Percentiles rank a stretch among this genome's conserved stretches.
Conservation (phyloP, 2,329 filamentous ascomycete species). For the Pestalotiopsis sp. region DNA sequence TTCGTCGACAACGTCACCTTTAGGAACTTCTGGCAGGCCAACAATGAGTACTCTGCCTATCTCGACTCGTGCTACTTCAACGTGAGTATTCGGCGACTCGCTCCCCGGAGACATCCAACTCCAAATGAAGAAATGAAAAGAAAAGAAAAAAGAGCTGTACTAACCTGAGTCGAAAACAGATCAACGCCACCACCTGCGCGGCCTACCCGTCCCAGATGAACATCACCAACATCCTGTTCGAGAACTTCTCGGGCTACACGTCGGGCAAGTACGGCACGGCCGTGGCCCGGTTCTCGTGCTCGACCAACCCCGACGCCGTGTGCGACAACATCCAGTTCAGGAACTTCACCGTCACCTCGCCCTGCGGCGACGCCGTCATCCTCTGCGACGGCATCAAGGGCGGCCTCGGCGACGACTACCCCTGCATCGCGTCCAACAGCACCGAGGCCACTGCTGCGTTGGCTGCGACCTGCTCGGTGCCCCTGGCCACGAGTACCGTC, state of each 20-base stretch:
- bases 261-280: constrained; percentile 58
- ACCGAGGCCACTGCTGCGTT: constrained; percentile 14
- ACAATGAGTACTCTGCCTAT: constrained; percentile 59
- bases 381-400: constrained; percentile 52
- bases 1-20: constrained; percentile 66
- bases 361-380: constrained; percentile 46
- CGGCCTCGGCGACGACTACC: constrained; percentile 23
- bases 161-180: constrained; percentile 23
- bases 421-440: constrained; percentile 10
- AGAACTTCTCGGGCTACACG: constrained; percentile 60
- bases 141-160: not conserved
- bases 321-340: constrained; percentile 58
- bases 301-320: constrained; percentile 51
- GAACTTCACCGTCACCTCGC: constrained; percentile 57
- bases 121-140: not conserved
- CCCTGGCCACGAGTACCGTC: constrained; percentile 10
- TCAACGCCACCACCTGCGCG: constrained; percentile 49
- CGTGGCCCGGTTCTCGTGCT: constrained; percentile 58
- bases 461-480: constrained; percentile 11
- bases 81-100: constrained; percentile 33
- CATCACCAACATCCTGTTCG: constrained; percentile 60
- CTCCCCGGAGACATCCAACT: no score
- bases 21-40: constrained; percentile 58
- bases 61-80: constrained; percentile 68
- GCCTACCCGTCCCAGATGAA: constrained; percentile 58